Evolutionary conservation across 305 asterid species (phyloP), one percentile per base, ranked within the genome.

Genomic region (Fraxinus floribunda): DNA sequence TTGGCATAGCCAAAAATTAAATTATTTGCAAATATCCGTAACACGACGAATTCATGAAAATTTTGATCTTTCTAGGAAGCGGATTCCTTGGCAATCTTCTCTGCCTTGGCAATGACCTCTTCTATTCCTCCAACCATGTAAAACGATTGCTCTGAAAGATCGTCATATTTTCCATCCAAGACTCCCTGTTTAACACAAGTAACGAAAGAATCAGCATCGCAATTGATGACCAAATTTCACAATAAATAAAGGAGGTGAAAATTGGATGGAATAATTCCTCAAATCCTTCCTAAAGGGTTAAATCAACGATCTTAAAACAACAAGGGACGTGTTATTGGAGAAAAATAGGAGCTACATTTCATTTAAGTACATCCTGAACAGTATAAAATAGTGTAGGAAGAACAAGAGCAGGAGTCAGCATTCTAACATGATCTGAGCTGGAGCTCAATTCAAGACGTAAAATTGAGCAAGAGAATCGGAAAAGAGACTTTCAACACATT

Each of bases 121-220:
- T 94, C 99, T 1, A 95, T 95, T 82, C 99, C 99, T 90, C 99
- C 99, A 77, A 95, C 98, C 99, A 95, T 93, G 90, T 95, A 95
- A 87, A 95, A 95, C 7, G 99, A 91, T 78, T 95, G 99, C 83
- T 95, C 99, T 18, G 99, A 62, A 79, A 95, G 97, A 83, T 95
- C 99, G 22, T 95, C 98, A 0, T 91, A 95, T 75, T 94, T 95
- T 26, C 99, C 99, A 72, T 95, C 99, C 94, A 95, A 85, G 13
- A 95, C 99, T 38, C 97, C 99, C 99, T 95, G 88, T 84, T 38
- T 24, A 78, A 85, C 49, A 86, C 72, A 76, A 80, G 1, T 1
- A 26, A 35, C 13, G 60, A 64, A 35, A 2, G 77, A 84, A 87
- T 83, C 84, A 82, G 66, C 78, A 71, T 76, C 77, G 26, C 10